Evolutionary conservation across 1,284 basidiomycete species (phyloP), one percentile per base, ranked within the genome.

Genomic region (Trichosporon faecale): DNA sequence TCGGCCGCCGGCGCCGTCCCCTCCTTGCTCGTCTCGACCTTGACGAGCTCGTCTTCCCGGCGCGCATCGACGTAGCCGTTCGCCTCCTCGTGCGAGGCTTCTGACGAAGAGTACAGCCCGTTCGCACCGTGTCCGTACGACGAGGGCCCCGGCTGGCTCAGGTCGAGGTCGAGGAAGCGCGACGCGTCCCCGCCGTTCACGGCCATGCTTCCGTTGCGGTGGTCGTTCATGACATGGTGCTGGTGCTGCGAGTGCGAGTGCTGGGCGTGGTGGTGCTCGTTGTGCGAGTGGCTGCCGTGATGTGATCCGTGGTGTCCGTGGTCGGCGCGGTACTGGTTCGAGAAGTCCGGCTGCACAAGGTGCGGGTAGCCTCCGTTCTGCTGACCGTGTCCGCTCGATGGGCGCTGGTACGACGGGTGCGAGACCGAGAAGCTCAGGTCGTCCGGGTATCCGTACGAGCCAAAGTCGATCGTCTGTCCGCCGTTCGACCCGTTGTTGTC

Each of bases 141-240:
- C 12, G 76, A 77, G 11, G 77, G 77, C 1, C 76, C 77, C 16
- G 77, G 74, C 69, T 77, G 76, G 61, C 66, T 69, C 18, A 77
- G 66, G 67, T 77, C 76, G 57, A 77, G 66, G 68, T 78, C 78
- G 35, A 79, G 71, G 68, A 73, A 79, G n/a, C 76, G 72, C 0
- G 76, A 67, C 5, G 69, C 67, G 63, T 77, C 76, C 9, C 66
- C 60, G 14, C 66, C 60, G 68, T 70, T 31, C 35, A 66, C 23
- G 44, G 64, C 66, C 67, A 68, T 49, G 70, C 73, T 68, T 52
- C 64, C 61, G 46, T 52, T 69, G 67, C 64, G 40, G 67, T 64
- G 57, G 63, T 66, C 65, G 25, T 70, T 66, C 52, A 67, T 67
- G 25, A 64, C 66, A 64, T 67, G 69, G 35, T 69, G 60, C 23